Conservation (phyloP, 2,329 filamentous ascomycete species). For the Leptographium flavum region DNA sequence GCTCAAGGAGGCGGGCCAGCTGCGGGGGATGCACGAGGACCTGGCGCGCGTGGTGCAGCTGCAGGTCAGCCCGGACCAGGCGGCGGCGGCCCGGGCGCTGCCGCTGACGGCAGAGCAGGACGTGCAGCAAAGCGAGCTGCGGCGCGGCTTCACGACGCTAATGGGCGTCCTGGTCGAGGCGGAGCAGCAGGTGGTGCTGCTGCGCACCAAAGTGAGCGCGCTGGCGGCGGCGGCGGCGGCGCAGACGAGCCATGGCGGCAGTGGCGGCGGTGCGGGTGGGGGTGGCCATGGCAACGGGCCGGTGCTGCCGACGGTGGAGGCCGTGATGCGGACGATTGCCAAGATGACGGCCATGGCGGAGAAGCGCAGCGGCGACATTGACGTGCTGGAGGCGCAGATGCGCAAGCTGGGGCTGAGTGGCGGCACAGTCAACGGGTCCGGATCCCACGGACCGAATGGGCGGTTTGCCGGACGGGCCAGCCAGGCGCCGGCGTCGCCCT, state of each 20-base stretch:
- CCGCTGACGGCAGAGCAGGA: conserved; percentile 76
- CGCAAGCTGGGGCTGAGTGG: conserved; percentile 49
- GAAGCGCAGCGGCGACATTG: conserved; percentile 79
- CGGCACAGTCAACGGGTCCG: conserved; percentile 22
- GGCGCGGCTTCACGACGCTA: conserved; percentile 59
- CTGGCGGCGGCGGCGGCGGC: conserved; percentile 34
- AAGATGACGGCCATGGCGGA: conserved; percentile 92
- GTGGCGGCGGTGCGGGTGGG: conserved; percentile 24
- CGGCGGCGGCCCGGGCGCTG: conserved; percentile 49
- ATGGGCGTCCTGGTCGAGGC: conserved; percentile 61
- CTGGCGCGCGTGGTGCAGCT: conserved; percentile 57
- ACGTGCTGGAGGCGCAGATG: conserved; percentile 78
- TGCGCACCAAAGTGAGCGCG: conserved; percentile 62
- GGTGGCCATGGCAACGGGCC: conserved; percentile 27
- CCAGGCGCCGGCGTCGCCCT: conserved; percentile 18
- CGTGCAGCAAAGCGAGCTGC: conserved; percentile 69
- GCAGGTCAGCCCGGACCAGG: conserved; percentile 51
- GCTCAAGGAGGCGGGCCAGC: conserved; percentile 52
- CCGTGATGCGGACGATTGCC: conserved; percentile 76
- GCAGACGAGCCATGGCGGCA: conserved; percentile 25
- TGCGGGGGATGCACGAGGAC: conserved; percentile 64
- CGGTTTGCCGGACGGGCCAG: too few species aligned
- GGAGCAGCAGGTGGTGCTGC: conserved; percentile 65
- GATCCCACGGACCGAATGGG: too few species aligned
- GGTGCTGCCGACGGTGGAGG: conserved; percentile 72